phyloP scores from a whole-genome alignment of 176 grass and related monocot genomes.

The Cenchrus fungigraminus region DNA sequence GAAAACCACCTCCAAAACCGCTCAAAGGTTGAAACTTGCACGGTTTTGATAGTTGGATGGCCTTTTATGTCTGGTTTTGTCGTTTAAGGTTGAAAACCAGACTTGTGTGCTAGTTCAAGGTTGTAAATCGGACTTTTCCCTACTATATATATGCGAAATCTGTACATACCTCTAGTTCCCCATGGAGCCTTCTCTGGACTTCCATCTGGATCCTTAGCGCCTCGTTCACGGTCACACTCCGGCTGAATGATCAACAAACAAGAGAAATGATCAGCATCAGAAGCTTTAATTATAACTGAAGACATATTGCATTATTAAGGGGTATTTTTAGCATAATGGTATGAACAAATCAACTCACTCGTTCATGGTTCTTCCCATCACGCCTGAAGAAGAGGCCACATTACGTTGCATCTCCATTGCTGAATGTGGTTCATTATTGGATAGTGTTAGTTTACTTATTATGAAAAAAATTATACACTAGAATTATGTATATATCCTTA shows the following conservation, averaged over 20 bases:
- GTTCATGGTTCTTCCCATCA: constrained; percentile 84
- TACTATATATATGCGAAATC: not conserved
- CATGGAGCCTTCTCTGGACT: constrained; percentile 89
- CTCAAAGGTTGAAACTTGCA: too few species aligned
- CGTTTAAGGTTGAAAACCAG: too few species aligned
- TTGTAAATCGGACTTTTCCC: not conserved
- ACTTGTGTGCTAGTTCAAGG: too few species aligned
- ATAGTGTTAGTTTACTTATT: not conserved
- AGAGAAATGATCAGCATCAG: not conserved
- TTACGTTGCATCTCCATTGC: constrained; percentile 76
- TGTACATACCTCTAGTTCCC: constrained; percentile 73
- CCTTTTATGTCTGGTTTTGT: too few species aligned
- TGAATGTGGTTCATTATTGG: not conserved
- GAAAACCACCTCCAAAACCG: too few species aligned
- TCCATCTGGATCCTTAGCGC: constrained; percentile 90
- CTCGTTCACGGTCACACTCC: constrained; percentile 75
- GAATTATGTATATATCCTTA: not conserved
- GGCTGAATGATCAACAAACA: constrained; percentile 45
- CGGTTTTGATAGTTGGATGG: too few species aligned
- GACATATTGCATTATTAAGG: not conserved
- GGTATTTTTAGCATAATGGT: not conserved
- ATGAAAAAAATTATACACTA: not conserved
- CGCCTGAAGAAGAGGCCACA: constrained; percentile 74
- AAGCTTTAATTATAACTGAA: not conserved
- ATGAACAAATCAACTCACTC: constrained; percentile 58